A percentile compares a stretch with the other conserved stretches of the same genome.
Conservation (phyloP, 192 early-diverging fungal genomes). For the Backusella tarrabulga region DNA sequence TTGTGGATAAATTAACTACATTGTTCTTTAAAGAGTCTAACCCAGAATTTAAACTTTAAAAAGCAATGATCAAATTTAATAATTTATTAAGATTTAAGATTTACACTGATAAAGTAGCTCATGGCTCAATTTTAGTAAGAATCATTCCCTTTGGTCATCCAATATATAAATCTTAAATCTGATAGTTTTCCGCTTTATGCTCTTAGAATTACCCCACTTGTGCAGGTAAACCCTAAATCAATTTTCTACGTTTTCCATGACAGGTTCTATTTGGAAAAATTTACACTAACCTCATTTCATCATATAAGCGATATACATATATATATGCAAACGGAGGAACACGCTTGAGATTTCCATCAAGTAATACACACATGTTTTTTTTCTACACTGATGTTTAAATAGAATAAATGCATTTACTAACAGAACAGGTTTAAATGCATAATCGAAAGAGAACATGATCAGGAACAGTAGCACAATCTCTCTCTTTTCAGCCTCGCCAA, state of each 20-base stretch:
- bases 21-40: not conserved
- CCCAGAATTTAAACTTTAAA: not conserved
- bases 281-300: not conserved
- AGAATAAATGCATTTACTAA: not conserved
- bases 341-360: not conserved
- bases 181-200: not conserved
- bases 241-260: not conserved
- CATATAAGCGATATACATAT: not conserved
- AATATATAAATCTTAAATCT: not conserved
- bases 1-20: not conserved
- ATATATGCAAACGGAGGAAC: not conserved
- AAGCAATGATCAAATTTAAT: too few relatives aligned
- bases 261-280: not conserved
- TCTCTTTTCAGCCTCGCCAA: not conserved
- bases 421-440: not conserved
- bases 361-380: not conserved
- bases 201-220: not conserved
- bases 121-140: not conserved
- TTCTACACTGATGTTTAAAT: not conserved
- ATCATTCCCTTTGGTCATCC: not conserved
- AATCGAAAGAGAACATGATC: not conserved
- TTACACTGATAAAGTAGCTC: not conserved
- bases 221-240: not conserved
- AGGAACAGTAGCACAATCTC: not conserved
- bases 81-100: not conserved